phyloP scores from a whole-genome alignment of 768 basidiomycete species.

The Dacryopinax spathularia region DNA sequence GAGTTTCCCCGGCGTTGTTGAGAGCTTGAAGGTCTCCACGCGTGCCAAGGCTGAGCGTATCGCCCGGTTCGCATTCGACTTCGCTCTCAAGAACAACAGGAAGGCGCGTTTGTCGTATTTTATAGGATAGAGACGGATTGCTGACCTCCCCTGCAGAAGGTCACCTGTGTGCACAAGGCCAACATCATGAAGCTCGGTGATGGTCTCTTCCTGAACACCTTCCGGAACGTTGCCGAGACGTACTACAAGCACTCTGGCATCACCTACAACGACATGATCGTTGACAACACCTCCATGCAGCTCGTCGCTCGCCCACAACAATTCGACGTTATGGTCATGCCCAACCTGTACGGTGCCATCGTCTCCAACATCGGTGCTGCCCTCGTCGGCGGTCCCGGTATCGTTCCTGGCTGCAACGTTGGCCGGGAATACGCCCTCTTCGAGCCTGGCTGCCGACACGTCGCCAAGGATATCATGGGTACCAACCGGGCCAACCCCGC shows the following conservation, averaged over 20 bases:
- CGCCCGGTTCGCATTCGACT: constrained; percentile 94
- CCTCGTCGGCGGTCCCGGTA: constrained; percentile 93
- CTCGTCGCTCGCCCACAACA: constrained; percentile 89
- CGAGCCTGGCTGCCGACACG: constrained; percentile 95
- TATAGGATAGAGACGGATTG: not conserved
- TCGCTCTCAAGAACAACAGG: constrained; percentile 94
- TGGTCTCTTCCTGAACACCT: constrained; percentile 96
- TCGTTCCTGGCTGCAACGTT: constrained; percentile 96
- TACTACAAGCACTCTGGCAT: constrained; percentile 79
- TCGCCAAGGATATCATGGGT: constrained; percentile 45
- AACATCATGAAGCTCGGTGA: constrained; percentile 99
- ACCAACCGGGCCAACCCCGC: constrained; percentile 33
- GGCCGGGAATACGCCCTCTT: constrained; percentile 96
- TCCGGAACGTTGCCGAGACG: constrained; percentile 90
- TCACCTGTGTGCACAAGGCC: constrained; percentile 99
- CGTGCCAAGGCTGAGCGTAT: constrained; percentile 92
- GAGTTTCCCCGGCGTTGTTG: constrained; percentile 95
- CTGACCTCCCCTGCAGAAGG: constrained; percentile 48
- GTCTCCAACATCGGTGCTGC: constrained; percentile 98
- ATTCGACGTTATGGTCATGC: constrained; percentile 91
- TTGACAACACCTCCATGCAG: constrained; percentile 99
- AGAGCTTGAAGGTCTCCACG: constrained; percentile 94
- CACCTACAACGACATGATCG: constrained; percentile 93
- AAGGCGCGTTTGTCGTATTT: constrained; percentile 42
- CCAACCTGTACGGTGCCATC: constrained; percentile 70